A percentile compares a stretch with the other conserved stretches of the same genome.
Evolutionary conservation across 805 yeast species (phyloP).

Genomic region (Teunomyces aglyptinius): DNA sequence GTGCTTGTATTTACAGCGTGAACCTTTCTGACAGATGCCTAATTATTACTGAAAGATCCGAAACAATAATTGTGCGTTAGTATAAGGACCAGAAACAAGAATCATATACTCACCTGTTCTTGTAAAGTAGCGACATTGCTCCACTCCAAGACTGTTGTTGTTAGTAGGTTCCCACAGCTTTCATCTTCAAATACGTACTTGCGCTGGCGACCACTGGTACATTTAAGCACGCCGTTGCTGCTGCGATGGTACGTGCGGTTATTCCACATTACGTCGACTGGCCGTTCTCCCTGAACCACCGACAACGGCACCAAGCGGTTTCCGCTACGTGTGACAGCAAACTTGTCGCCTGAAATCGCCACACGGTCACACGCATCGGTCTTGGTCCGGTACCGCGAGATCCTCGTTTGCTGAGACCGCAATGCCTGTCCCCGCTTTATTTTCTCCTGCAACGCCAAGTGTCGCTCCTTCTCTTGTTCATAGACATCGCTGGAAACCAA

Average conservation of each 20-base stretch:
- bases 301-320: slow-evolving; percentile 39
- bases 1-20: slow-evolving; percentile 54
- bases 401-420: slow-evolving; percentile 14
- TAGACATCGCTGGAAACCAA: slow-evolving; percentile 37
- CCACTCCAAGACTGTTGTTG: slow-evolving; percentile 12
- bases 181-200: slow-evolving; percentile 10
- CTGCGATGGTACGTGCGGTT: slow-evolving; percentile 22
- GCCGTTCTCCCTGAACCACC: slow-evolving; percentile 15
- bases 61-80: slow-evolving; percentile 16
- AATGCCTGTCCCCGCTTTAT: slow-evolving; percentile 13
- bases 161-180: slow-evolving; percentile 6
- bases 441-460: slow-evolving; percentile 11
- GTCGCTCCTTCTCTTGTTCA: slow-evolving; percentile 26
- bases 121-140: slow-evolving; percentile 35
- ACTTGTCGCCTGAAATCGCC: slow-evolving; percentile 39
- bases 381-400: slow-evolving; percentile 29
- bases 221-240: slow-evolving; percentile 26
- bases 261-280: slow-evolving; percentile 30
- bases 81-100: slow-evolving; percentile 4
- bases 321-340: slow-evolving; percentile 42
- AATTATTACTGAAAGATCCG: slow-evolving; percentile 20
- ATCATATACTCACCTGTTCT: slow-evolving; percentile 34
- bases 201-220: slow-evolving; percentile 10
- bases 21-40: slow-evolving; percentile 55
- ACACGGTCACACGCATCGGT: slow-evolving; percentile 48